Percentiles rank a stretch among this genome's conserved stretches.
Evolutionary conservation across 345 rosid genomes (phyloP).

Genomic region (Bruguiera gymnorhiza): DNA sequence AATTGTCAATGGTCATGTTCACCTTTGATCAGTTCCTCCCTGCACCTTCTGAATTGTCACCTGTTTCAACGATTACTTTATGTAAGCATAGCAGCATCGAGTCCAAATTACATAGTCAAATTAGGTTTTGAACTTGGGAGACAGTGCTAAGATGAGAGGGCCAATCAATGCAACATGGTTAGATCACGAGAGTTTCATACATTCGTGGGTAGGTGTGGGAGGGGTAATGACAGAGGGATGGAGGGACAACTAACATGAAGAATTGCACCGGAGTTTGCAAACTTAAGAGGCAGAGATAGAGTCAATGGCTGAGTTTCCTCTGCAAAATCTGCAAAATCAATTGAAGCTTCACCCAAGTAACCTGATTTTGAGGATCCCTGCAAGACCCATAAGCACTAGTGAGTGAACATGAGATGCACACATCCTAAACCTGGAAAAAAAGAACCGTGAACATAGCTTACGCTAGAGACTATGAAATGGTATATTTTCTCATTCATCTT

Average conservation of each 20-base stretch:
- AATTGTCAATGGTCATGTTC: neutral
- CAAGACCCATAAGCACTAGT: neutral
- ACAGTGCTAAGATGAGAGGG: neutral
- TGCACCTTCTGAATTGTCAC: conserved; percentile 26
- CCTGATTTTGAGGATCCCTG: conserved; percentile 36
- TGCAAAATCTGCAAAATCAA: conserved; percentile 36
- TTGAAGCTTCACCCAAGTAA: conserved; percentile 33
- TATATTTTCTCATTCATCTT: conserved; percentile 30
- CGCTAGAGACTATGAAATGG: conserved; percentile 32
- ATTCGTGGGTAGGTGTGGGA: neutral
- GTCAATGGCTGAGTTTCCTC: conserved; percentile 26
- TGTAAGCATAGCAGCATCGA: neutral
- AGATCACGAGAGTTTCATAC: neutral
- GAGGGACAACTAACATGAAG: conserved; percentile 21
- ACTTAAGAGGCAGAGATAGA: conserved; percentile 32
- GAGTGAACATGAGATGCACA: neutral
- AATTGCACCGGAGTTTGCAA: conserved; percentile 33
- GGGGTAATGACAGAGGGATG: neutral
- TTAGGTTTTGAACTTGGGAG: neutral
- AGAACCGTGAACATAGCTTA: conserved; percentile 3
- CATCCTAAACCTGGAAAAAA: neutral
- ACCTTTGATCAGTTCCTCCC: conserved; percentile 28
- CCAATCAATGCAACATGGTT: neutral
- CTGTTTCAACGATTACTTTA: conserved; percentile 19
- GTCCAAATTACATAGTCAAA: neutral